phyloP scores from a whole-genome alignment of 2,329 filamentous ascomycete species.

The Botrytis medusae region DNA sequence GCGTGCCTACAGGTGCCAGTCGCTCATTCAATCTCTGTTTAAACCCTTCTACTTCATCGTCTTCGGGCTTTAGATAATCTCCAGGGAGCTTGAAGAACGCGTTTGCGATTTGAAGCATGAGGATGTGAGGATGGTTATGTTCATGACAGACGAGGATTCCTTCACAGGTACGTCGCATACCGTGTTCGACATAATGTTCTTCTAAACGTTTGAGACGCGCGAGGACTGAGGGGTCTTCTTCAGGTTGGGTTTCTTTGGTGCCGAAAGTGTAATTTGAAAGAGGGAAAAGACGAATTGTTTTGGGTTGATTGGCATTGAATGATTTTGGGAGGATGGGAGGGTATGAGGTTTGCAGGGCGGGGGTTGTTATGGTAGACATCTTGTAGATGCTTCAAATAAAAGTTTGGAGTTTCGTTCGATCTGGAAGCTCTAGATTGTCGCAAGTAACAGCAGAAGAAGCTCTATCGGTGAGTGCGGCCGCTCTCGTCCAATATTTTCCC shows the following conservation, averaged over 20 bases:
- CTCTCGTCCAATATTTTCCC: neutral
- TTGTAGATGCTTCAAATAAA: slow-evolving; percentile 24
- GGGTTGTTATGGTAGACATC: slow-evolving; percentile 85
- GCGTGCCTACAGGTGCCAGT: slow-evolving; percentile 84
- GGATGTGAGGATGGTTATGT: slow-evolving; percentile 96
- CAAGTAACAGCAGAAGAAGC: slow-evolving; percentile 5
- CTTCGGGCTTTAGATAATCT: slow-evolving; percentile 86
- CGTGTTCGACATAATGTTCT: slow-evolving; percentile 87
- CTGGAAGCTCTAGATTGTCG: slow-evolving; percentile 3
- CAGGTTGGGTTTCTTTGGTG: slow-evolving; percentile 96
- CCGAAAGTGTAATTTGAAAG: slow-evolving; percentile 99
- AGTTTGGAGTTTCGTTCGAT: neutral
- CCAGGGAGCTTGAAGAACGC: slow-evolving; percentile 99
- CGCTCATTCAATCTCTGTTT: slow-evolving; percentile 89
- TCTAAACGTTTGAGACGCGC: slow-evolving; percentile 92
- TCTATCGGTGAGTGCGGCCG: slow-evolving; percentile 15
- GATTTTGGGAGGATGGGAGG: slow-evolving; percentile 76
- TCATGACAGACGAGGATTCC: slow-evolving; percentile 97
- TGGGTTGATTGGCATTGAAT: slow-evolving; percentile 87
- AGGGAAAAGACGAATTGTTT: slow-evolving; percentile 87
- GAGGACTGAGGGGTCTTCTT: slow-evolving; percentile 94
- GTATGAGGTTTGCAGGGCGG: slow-evolving; percentile 72
- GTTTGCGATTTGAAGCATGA: slow-evolving; percentile 99
- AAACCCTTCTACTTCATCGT: slow-evolving; percentile 94
- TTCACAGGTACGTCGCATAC: slow-evolving; percentile 97